Percentiles rank a stretch among this genome's conserved stretches.
phyloP scores from a whole-genome alignment of 345 rosid genomes.

The Citrus mangshanensis region DNA sequence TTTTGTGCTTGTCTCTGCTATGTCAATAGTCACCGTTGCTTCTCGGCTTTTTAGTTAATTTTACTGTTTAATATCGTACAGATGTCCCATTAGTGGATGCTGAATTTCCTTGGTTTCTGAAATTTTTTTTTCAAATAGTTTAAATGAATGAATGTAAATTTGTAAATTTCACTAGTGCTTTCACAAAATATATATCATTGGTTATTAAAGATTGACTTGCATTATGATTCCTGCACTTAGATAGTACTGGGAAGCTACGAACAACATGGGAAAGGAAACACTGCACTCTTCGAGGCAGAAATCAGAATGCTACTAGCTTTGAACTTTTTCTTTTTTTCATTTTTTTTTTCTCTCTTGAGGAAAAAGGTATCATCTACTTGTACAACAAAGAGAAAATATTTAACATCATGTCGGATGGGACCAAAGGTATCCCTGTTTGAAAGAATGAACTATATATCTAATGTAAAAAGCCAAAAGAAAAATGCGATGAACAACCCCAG shows the following conservation, averaged over 20 bases:
- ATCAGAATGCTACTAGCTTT: conserved; percentile 2
- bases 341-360: not conserved
- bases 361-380: conserved; percentile 18
- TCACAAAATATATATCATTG: no score
- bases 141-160: no score
- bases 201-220: no score
- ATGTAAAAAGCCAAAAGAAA: not conserved
- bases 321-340: not conserved
- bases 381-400: conserved; percentile 24
- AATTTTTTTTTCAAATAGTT: no score
- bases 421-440: conserved; percentile 20
- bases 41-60: not conserved
- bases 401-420: conserved; percentile 16
- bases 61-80: not conserved
- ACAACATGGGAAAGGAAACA: not conserved
- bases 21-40: not conserved
- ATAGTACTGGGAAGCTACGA: conserved; percentile 1
- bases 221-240: no score
- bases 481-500: not conserved
- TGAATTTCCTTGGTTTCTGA: no score
- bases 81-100: not conserved
- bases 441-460: conserved; percentile 30
- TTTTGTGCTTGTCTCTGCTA: not conserved
- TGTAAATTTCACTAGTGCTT: no score
- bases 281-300: not conserved